Evolutionary conservation across 495 filamentous ascomycete species (phyloP).

Genomic region (Rostrohypoxylon terebratum): DNA sequence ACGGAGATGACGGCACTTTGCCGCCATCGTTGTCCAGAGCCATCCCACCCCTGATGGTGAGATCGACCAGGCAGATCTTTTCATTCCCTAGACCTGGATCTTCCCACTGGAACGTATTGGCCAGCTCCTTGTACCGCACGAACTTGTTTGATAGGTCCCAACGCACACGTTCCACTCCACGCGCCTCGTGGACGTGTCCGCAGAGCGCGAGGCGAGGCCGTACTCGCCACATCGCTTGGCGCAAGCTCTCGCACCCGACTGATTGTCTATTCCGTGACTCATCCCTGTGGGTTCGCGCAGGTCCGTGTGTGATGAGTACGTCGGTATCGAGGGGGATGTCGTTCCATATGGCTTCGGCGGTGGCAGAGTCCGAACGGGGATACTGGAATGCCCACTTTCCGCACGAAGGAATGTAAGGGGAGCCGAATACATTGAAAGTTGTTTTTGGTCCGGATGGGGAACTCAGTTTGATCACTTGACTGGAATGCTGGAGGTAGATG

Average conservation of each 20-base stretch:
- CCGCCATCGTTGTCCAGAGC: constrained; percentile 53
- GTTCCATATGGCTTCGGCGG: constrained; percentile 64
- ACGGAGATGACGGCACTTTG: constrained; percentile 4
- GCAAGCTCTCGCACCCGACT: constrained; percentile 76
- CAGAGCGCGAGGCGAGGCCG: constrained; percentile 87
- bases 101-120: constrained; percentile 50
- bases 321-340: constrained; percentile 77
- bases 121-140: constrained; percentile 45
- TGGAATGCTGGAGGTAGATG: constrained; percentile 73
- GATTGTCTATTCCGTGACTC: constrained; percentile 59
- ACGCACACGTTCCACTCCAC: constrained; percentile 67
- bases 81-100: constrained; percentile 54
- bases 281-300: constrained; percentile 80
- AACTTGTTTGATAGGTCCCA: constrained; percentile 61
- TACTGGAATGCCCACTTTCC: constrained; percentile 82
- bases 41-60: constrained; percentile 51
- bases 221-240: constrained; percentile 76
- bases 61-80: constrained; percentile 60
- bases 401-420: constrained; percentile 72
- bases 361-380: constrained; percentile 48
- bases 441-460: constrained; percentile 71
- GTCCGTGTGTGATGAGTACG: constrained; percentile 88
- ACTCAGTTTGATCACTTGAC: constrained; percentile 67
- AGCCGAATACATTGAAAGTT: constrained; percentile 79
- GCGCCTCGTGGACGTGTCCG: constrained; percentile 83